A percentile compares a stretch with the other conserved stretches of the same genome.
These are phyloP conservation scores for Rhynchospora pubera DNA, from an alignment of 176 grass and related monocot species.

Conservation along the genomic window DNA sequence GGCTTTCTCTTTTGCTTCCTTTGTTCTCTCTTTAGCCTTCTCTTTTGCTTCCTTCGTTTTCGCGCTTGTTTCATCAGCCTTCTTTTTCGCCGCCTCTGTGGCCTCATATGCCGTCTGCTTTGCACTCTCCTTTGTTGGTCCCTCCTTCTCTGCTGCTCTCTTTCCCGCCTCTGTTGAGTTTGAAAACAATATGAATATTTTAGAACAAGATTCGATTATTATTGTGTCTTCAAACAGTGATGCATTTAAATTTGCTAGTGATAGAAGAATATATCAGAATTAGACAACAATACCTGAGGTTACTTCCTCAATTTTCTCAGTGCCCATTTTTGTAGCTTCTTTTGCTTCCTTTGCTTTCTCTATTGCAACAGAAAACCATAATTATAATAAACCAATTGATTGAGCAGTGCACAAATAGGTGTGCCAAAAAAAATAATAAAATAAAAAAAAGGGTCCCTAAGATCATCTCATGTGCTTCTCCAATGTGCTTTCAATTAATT, in stretches of 20 bases:
- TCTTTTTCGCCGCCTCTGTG: conserved; percentile 17
- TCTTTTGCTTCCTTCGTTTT: conserved; percentile 30
- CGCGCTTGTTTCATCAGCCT: conserved; percentile 27
- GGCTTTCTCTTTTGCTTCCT: conserved; percentile 25
- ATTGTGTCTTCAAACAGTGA: neutral
- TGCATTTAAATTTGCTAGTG: neutral
- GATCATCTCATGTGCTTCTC: neutral
- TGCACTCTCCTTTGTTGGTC: conserved; percentile 17
- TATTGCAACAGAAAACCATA: neutral
- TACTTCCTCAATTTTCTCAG: conserved; percentile 21
- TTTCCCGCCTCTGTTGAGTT: conserved; percentile 26
- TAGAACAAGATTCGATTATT: neutral
- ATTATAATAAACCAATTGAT: neutral
- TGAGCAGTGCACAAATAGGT: neutral
- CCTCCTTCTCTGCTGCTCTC: conserved; percentile 26
- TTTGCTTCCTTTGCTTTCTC: conserved; percentile 11
- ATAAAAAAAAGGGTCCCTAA: neutral
- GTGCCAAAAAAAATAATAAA: neutral
- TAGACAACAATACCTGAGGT: conserved; percentile 22
- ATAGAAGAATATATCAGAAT: neutral
- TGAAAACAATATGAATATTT: neutral
- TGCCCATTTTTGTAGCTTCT: conserved; percentile 9
- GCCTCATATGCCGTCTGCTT: conserved; percentile 21
- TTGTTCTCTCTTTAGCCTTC: conserved; percentile 13
- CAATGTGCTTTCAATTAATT: neutral